Conservation (phyloP, 139 green algal species). For the Coelastrella sp. region DNA sequence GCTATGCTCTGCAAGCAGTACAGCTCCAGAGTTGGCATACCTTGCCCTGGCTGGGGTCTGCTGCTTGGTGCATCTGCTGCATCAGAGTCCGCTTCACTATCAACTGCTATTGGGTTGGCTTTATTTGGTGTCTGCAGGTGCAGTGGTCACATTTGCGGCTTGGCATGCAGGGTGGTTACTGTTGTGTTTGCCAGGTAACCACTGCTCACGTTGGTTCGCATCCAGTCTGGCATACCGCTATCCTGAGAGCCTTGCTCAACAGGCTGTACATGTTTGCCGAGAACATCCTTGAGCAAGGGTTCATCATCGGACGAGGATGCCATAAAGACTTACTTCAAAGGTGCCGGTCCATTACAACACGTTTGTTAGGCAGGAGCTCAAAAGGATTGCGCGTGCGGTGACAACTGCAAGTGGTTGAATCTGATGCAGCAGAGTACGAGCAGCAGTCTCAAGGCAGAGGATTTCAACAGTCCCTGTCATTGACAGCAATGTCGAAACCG, state of each 20-base stretch:
- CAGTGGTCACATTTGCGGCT: too few species aligned
- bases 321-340: constrained; percentile 1
- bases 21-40: not conserved
- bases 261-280: not conserved
- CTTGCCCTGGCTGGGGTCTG: not conserved
- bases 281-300: not conserved
- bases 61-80: not conserved
- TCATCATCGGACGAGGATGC: constrained; percentile 26
- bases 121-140: not conserved
- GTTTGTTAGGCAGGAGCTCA: not conserved
- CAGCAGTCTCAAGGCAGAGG: too few species aligned
- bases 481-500: too few species aligned
- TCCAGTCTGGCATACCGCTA: constrained; percentile 44
- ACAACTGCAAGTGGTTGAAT: too few species aligned
- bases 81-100: not conserved
- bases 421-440: too few species aligned
- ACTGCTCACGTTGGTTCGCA: constrained; percentile 22
- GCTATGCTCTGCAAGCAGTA: not conserved
- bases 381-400: too few species aligned
- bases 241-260: not conserved
- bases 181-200: not conserved
- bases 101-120: not conserved
- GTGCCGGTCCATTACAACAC: not conserved
- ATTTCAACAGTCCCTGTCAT: too few species aligned
- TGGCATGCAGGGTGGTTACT: too few species aligned